phyloP scores from a whole-genome alignment of 108 stramenopile genomes.

The Nitzschia inconspicua region DNA sequence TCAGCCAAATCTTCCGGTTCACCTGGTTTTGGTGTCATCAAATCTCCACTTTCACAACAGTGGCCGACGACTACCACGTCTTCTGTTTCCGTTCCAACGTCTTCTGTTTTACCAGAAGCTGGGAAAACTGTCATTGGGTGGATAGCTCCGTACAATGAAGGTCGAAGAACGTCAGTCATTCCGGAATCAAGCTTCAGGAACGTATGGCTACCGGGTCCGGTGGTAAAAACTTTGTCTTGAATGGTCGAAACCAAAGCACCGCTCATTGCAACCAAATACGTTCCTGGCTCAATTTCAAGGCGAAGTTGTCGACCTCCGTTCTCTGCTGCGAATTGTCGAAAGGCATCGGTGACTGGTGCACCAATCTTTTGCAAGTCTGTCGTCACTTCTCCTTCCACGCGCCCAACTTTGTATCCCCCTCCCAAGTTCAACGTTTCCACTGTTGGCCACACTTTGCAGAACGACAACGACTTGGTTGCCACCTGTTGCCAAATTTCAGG shows the following conservation, averaged over 20 bases:
- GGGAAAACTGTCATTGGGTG: constrained; percentile 93
- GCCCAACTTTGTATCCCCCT: constrained; percentile 98
- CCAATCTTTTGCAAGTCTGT: constrained; percentile 95
- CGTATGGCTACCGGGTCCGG: constrained; percentile 57
- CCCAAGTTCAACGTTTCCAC: constrained; percentile 90
- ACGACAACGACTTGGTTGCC: constrained; percentile 81
- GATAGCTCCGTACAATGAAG: constrained; percentile 94
- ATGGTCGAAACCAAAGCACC: constrained; percentile 89
- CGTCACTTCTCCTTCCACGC: constrained; percentile 86
- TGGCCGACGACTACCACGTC: constrained; percentile 96
- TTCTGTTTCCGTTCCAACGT: constrained; percentile 66
- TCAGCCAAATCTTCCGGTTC: constrained; percentile 90
- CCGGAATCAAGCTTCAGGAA: constrained; percentile 96
- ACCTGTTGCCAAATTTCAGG: constrained; percentile 96
- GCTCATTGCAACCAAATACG: constrained; percentile 95
- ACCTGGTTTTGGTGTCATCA: constrained; percentile 93
- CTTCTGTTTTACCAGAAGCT: constrained; percentile 54
- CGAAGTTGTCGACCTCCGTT: constrained; percentile 86
- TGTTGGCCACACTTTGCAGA: constrained; percentile 83
- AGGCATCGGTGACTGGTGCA: constrained; percentile 83
- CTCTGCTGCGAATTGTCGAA: constrained; percentile 80
- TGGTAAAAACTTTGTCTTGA: constrained; percentile 85
- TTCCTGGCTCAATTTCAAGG: constrained; percentile 98
- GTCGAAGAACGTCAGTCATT: constrained; percentile 98
- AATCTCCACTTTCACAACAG: constrained; percentile 97